Percentiles rank a stretch among this genome's conserved stretches.
Conservation (phyloP, 2,329 filamentous ascomycete genomes). For the Neonectria coccinea region DNA sequence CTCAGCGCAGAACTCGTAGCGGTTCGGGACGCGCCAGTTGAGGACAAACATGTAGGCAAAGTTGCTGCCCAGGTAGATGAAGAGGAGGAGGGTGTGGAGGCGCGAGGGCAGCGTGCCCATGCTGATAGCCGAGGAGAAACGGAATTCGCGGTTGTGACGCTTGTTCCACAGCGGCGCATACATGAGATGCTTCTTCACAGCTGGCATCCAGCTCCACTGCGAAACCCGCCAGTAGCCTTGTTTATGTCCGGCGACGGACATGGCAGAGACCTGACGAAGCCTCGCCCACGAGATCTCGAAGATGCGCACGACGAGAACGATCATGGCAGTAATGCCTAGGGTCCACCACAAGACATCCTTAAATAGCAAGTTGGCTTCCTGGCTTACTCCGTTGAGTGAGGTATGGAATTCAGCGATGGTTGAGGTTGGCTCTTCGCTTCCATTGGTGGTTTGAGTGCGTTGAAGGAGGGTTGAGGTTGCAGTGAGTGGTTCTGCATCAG, state of each 20-base stretch:
- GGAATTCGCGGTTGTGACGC: slow-evolving; percentile 75
- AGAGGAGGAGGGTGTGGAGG: slow-evolving; percentile 69
- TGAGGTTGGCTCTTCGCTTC: slow-evolving; percentile 53
- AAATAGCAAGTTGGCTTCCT: slow-evolving; percentile 67
- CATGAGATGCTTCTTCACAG: slow-evolving; percentile 69
- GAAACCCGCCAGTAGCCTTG: slow-evolving; percentile 71
- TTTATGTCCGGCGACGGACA: slow-evolving; percentile 63
- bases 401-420: slow-evolving; percentile 68
- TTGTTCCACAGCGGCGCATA: slow-evolving; percentile 73
- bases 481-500: slow-evolving; percentile 46
- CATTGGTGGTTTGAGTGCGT: slow-evolving; percentile 44
- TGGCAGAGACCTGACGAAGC: slow-evolving; percentile 69
- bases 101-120: slow-evolving; percentile 74
- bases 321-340: slow-evolving; percentile 66
- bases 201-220: slow-evolving; percentile 71
- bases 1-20: slow-evolving; percentile 78
- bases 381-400: slow-evolving; percentile 70
- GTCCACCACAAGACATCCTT: slow-evolving; percentile 71
- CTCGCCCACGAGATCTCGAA: slow-evolving; percentile 66
- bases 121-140: slow-evolving; percentile 69
- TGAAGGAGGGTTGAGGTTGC: slow-evolving; percentile 49
- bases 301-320: slow-evolving; percentile 66
- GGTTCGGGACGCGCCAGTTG: slow-evolving; percentile 68
- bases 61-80: slow-evolving; percentile 70
- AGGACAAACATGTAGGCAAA: slow-evolving; percentile 71